Evolutionary conservation across 1,284 basidiomycete genomes (phyloP), one percentile per base, ranked within the genome.

Genomic region (Thecaphora frezii): DNA sequence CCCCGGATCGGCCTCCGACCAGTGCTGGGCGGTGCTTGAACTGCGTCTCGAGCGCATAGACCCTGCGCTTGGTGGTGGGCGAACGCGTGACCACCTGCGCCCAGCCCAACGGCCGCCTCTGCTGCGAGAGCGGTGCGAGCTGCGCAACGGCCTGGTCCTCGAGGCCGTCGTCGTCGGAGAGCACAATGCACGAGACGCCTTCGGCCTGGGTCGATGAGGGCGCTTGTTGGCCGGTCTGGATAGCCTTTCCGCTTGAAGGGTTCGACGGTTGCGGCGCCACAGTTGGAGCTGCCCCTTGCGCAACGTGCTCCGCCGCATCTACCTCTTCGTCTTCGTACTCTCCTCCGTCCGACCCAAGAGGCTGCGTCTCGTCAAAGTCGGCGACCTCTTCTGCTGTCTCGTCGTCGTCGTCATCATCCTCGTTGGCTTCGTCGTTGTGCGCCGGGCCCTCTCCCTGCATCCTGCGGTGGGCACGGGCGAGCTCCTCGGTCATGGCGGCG

Each of bases 41-140:
- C 38, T 67, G 65, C 22, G 65, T 67, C 38, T 67, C 65, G 7
- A 67, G 47, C 21, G 57, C 65, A 44, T 59, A 67, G 13, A 67
- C 58, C 39, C 57, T 51, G 19, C 65, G 49, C 14, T 60, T 59
- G n/a, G 53, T 52, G 45, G 22, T 51, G 0, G 65, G 65, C 10
- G 60, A 58, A 26, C 60, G 48, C n/a, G 55, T 19, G 38, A 55
- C 43, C 1, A 24, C 45, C 16, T 55, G 36, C 1, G 48, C 33
- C 23, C 14, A 2, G 10, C 23, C 28, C 39, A 49, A 10, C 19
- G 19, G 39, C 7, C 19, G 39, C 9, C 8, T 12, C 22, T 16
- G 39, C 39, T 41, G 12, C 10, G n/a, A 21, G 10, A 21, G 39
- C 4, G 12, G 12, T 5, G 3, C 3, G 7, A 28, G 43, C 43